phyloP scores from a whole-genome alignment of 257 asterid genomes.

The Verbena officinalis region DNA sequence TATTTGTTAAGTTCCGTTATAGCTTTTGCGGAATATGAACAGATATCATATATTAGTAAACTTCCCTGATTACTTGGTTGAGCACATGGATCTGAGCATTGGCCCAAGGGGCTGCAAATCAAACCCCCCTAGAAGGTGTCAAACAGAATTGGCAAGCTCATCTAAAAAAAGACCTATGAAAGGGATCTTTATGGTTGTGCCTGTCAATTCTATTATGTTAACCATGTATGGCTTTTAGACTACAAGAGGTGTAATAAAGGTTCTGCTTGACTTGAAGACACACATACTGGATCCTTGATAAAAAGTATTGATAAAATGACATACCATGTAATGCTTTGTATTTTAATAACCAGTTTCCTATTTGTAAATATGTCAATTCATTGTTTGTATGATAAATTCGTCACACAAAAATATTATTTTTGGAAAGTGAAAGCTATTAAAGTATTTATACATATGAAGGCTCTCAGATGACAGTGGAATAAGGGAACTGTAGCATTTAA shows the following conservation, averaged over 20 bases:
- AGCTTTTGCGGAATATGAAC: not conserved
- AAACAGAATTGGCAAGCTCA: constrained; percentile 6
- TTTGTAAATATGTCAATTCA: not conserved
- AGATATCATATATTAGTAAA: not conserved
- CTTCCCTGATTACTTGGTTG: constrained; percentile 8
- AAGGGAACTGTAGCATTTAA: not conserved
- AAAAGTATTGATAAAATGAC: not conserved
- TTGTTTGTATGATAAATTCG: not conserved
- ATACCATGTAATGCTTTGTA: not conserved
- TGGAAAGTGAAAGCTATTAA: not conserved
- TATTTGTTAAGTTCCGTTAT: not conserved
- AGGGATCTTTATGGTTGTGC: not conserved
- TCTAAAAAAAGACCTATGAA: constrained; percentile 5
- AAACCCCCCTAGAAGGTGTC: not conserved
- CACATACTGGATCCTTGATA: not conserved
- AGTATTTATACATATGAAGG: not conserved
- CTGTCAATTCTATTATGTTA: not conserved
- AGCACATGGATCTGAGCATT: constrained; percentile 8
- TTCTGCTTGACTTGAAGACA: not conserved
- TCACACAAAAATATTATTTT: not conserved
- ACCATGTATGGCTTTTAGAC: constrained; percentile 6
- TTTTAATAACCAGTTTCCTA: constrained; percentile 1
- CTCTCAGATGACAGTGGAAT: not conserved
- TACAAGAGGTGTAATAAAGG: not conserved
- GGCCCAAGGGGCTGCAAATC: not conserved